Base-by-base conservation (phyloP, 2,329 filamentous ascomycete genomes). In the Trichothecium sympodiale region DNA sequence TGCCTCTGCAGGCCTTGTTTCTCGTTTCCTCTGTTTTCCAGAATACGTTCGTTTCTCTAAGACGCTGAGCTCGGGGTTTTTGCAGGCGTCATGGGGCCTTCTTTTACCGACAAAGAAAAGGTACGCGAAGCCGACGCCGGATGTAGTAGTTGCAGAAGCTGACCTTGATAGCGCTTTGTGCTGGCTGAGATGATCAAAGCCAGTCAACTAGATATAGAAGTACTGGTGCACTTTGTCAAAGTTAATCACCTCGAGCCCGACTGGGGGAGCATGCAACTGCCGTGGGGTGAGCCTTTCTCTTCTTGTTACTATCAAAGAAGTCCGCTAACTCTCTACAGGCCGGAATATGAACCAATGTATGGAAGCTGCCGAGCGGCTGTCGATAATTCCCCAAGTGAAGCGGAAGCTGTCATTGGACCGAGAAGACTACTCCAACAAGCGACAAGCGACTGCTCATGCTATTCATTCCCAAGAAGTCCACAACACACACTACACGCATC, bases 161-260 rank as follows among this genome's bases (percentile, higher is more conserved):
- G 32, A 42, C 33, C 15, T 8, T 6, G 33, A n/a, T 46, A 76
- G 71, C 68, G 70, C 42, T 73, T 73, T 48, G 56, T 75, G 41
- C 61, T 76, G 38, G 67, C 62, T 38, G 71, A 76, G 52, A 69
- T 74, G 46, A 67, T 76, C 53, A 76, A 74, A 46, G 61, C 60
- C 40, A 75, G 70, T 55, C 52, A 60, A 20, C 53, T 74, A 39
- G 63, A 71, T 38, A 49, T 71, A 17, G 50, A 56, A 9, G 52
- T 50, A 14, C 51, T 76, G 20, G 60, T 64, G 15, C 54, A 56
- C 10, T 71, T 76, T 41, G 57, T 75, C 44, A 63, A 48, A 41
- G 42, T 47, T 28, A 53, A 62, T 39, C 52, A 51, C 8, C 46
- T 67, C 36, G 52, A 58, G 39, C 62, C 64, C 8, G 56, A 62